Evolutionary conservation across 2,329 filamentous ascomycete species (phyloP).

Genomic region (Colletotrichum godetiae): DNA sequence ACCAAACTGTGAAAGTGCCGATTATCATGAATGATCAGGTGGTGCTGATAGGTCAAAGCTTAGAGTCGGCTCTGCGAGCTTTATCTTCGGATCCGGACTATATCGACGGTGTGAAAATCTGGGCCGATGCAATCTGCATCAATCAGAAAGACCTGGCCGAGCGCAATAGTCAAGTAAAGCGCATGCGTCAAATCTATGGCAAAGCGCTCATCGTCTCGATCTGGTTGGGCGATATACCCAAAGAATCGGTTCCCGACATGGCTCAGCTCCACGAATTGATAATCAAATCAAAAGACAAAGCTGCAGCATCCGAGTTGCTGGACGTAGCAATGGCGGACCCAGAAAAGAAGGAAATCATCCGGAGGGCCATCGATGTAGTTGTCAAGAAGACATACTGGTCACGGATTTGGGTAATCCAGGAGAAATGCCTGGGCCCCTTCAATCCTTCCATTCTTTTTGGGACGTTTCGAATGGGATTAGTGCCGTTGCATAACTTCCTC

Average conservation of each 20-base stretch:
- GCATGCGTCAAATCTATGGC: constrained; percentile 35
- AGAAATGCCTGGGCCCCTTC: constrained; percentile 21
- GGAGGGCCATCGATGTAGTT: constrained; percentile 4
- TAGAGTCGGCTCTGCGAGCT: constrained; percentile 21
- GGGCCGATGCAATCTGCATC: constrained; percentile 40
- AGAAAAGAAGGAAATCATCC: neutral
- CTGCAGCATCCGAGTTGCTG: neutral
- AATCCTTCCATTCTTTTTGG: constrained; percentile 29
- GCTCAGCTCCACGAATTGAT: constrained; percentile 15
- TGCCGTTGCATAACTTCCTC: constrained; percentile 16
- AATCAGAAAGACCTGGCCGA: constrained; percentile 36
- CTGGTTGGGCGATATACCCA: constrained; percentile 31
- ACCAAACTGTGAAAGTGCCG: constrained; percentile 3
- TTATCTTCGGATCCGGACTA: constrained; percentile 21
- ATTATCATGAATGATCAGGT: constrained; percentile 17
- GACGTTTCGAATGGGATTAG: constrained; percentile 19
- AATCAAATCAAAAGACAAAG: neutral
- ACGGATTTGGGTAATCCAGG: constrained; percentile 26
- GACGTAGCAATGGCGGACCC: constrained; percentile 1
- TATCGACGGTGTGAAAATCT: constrained; percentile 23
- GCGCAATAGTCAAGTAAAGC: constrained; percentile 34
- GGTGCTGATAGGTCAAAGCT: constrained; percentile 16
- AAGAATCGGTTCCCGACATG: constrained; percentile 19
- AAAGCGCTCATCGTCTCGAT: constrained; percentile 31
- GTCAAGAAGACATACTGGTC: constrained; percentile 16